These are phyloP conservation scores for Orbilia quercus DNA, from an alignment of 2,329 filamentous ascomycete species.

Conservation along the genomic window DNA sequence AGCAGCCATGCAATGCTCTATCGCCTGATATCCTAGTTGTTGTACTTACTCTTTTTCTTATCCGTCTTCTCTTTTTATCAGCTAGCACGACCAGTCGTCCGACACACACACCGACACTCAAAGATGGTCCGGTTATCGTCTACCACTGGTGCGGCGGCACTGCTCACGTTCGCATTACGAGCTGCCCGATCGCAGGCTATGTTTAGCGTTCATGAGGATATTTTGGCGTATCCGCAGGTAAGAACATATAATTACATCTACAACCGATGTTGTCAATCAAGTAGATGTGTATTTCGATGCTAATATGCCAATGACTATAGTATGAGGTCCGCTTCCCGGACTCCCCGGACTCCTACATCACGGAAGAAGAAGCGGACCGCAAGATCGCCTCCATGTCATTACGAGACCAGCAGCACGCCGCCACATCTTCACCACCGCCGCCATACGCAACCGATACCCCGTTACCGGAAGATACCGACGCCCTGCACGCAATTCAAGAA, in stretches of 20 bases:
- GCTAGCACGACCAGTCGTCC: not conserved
- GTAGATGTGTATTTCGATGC: no score
- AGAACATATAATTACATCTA: no score
- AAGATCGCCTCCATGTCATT: constrained; percentile 67
- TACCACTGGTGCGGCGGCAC: constrained; percentile 27
- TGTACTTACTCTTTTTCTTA: constrained; percentile 2
- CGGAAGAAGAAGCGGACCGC: constrained; percentile 75
- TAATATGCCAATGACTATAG: constrained; percentile 65
- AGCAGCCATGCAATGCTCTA: not conserved
- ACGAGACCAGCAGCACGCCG: constrained; percentile 57
- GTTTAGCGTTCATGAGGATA: constrained; percentile 89
- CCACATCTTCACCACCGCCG: constrained; percentile 54
- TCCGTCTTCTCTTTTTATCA: constrained; percentile 5
- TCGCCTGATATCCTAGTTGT: not conserved
- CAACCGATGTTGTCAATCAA: no score
- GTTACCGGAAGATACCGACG: constrained; percentile 5
- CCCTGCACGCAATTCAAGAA: constrained; percentile 13
- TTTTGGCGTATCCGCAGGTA: constrained; percentile 88
- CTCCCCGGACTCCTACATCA: constrained; percentile 78
- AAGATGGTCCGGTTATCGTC: constrained; percentile 53
- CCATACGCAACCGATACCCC: constrained; percentile 27
- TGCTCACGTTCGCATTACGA: constrained; percentile 32
- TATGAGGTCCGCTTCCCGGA: constrained; percentile 74
- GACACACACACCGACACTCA: not conserved
- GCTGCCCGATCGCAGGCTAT: constrained; percentile 23